Percentiles rank a stretch among this genome's conserved stretches.
Evolutionary conservation across 2,329 filamentous ascomycete genomes (phyloP).

Genomic region (Diaporthe citriasiana): DNA sequence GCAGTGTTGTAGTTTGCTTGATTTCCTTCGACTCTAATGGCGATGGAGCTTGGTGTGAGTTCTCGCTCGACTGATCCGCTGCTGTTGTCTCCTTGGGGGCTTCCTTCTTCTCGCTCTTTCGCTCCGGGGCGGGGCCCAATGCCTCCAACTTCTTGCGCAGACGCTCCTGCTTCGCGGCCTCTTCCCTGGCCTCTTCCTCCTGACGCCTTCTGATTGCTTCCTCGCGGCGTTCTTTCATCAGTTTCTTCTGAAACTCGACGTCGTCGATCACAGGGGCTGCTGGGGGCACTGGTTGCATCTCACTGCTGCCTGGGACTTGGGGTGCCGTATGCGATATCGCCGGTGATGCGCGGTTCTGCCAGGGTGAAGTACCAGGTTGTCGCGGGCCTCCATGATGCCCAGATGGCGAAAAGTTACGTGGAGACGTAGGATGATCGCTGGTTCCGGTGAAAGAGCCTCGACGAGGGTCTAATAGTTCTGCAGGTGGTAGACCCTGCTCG

Average conservation of each 20-base stretch:
- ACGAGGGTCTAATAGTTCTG: constrained; percentile 60
- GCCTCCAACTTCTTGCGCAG: constrained; percentile 80
- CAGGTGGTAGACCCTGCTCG: constrained; percentile 58
- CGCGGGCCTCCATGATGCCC: constrained; percentile 51
- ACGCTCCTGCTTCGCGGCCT: constrained; percentile 78
- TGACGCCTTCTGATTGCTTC: constrained; percentile 76
- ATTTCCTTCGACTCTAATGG: constrained; percentile 39
- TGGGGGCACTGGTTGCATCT: constrained; percentile 47
- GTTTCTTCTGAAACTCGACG: constrained; percentile 74
- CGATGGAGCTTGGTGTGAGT: constrained; percentile 15
- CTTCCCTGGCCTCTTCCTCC: constrained; percentile 79
- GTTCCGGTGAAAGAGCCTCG: constrained; percentile 65
- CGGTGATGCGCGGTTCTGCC: constrained; percentile 62
- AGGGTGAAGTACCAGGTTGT: constrained; percentile 51
- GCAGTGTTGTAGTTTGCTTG: constrained; percentile 45
- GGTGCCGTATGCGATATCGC: constrained; percentile 57
- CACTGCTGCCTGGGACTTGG: constrained; percentile 49
- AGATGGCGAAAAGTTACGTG: constrained; percentile 58
- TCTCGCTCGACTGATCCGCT: constrained; percentile 47
- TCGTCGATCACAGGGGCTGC: constrained; percentile 64
- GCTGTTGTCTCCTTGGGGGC: constrained; percentile 57
- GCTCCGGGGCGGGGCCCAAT: constrained; percentile 75
- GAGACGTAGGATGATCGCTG: constrained; percentile 65
- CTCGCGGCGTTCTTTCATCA: constrained; percentile 81
- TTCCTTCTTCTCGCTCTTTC: constrained; percentile 70